Evolutionary conservation across 139 green algal genomes (phyloP).

Genomic region (Tetraselmis striata): DNA sequence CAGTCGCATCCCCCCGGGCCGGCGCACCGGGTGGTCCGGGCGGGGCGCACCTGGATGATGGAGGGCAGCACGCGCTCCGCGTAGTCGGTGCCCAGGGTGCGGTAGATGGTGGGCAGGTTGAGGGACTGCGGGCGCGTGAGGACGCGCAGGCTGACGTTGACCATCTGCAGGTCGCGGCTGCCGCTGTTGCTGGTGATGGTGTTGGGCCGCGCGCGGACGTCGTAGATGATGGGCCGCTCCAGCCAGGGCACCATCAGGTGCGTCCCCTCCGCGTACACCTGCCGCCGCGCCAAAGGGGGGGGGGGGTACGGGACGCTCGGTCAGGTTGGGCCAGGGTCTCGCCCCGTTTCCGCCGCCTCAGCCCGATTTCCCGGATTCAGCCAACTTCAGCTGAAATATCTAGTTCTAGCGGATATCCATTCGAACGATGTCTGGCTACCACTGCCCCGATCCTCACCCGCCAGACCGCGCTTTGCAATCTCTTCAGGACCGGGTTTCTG

Average conservation of each 20-base stretch:
- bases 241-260: constrained; percentile 98
- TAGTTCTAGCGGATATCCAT: no score
- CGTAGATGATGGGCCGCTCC: constrained; percentile 93
- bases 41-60: constrained; percentile 94
- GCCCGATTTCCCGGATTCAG: no score
- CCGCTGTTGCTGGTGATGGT: constrained; percentile 87
- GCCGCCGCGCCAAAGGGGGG: neutral
- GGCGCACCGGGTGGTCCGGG: no score
- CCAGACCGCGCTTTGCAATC: no score
- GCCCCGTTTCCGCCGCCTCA: no score
- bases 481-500: no score
- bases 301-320: neutral
- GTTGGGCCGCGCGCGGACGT: constrained; percentile 90
- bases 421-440: no score
- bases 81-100: constrained; percentile 86
- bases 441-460: no score
- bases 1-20: no score
- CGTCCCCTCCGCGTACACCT: constrained; percentile 94
- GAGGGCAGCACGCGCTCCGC: constrained; percentile 93
- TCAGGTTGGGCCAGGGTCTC: no score
- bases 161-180: constrained; percentile 95
- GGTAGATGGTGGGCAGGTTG: constrained; percentile 88
- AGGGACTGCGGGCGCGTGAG: constrained; percentile 83
- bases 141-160: constrained; percentile 96
- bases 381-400: no score